Evolutionary conservation across 2,329 filamentous ascomycete species (phyloP), one percentile per base, ranked within the genome.

Genomic region (Ceratocystis cubensis): DNA sequence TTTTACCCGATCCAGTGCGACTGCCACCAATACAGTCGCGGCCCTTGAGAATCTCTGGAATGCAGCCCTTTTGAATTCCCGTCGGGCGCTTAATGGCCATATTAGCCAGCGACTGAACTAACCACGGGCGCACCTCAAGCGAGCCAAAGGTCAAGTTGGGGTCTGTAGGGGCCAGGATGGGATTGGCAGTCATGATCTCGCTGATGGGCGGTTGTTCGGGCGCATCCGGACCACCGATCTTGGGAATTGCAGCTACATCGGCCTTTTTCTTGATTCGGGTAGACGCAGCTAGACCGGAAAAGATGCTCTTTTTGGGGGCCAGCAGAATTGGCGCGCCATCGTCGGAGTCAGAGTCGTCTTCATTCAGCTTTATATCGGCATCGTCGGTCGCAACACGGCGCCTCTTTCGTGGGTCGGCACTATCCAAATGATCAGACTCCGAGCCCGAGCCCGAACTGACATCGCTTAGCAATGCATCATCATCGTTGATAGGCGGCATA

Each of bases 1-100:
- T 99, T 79, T 99, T 99, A 77, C 94, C 94, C 13, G 93, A 96
- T 79, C 94, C 94, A 0, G 94, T 99, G 69, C 91, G 83, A 73
- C 90, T 96, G 46, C 92, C 92, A 73, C 94, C 94, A 71, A 99
- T 96, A 74, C 91, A 96, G 76, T 99, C 92, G 71, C 89, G 83
- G 5, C 94, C 94, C 71, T 90, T 87, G 44, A 99, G 75, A 68
- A 97, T 96, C 74, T 94, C 88, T 1, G 93, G 92, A 72, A 99
- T 97, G 74, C 90, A 96, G 64, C 86, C 87, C 72, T 88, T 90
- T 72, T 99, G 94, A 79, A 99, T 97, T 17, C 88, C 88, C 0
- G 94, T 99, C 0, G 94, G 94, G 67, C 87, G 82, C 73, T 84
- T 89, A 73, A 99, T 96, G 37, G 91, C 90, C 82, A 85, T 83